A percentile compares a stretch with the other conserved stretches of the same genome.
These are phyloP conservation scores for Dryas octopetala DNA, from an alignment of 306 rosid species.

Conservation along the genomic window DNA sequence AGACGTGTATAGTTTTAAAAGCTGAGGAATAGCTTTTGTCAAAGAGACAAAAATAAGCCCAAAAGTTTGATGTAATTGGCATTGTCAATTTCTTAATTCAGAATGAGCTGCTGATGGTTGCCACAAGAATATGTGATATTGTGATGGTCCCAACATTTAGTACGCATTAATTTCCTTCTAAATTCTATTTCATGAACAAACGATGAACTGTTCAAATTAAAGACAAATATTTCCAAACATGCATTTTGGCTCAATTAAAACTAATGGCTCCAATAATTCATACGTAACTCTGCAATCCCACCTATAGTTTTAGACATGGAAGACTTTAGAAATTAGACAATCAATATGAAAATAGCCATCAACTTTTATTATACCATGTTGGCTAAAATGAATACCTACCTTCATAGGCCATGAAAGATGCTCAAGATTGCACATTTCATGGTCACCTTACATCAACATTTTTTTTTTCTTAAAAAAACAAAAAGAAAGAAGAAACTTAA, in stretches of 20 bases:
- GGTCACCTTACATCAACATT: no score
- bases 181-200: background rate
- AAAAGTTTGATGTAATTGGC: background rate
- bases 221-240: background rate
- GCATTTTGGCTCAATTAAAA: background rate
- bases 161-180: background rate
- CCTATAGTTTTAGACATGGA: no score
- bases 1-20: no score
- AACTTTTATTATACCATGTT: background rate
- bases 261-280: background rate
- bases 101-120: background rate
- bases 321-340: background rate
- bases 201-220: background rate
- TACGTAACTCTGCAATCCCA: constrained; percentile 2
- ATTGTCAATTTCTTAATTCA: background rate
- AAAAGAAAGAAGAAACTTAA: no score
- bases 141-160: background rate
- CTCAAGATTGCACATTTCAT: no score
- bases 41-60: no score
- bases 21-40: no score
- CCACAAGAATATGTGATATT: background rate
- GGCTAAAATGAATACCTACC: background rate
- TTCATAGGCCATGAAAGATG: no score
- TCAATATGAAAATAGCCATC: background rate
- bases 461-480: no score